Conservation (phyloP, 176 grass and related monocot species). For the Aegilops umbellulata region DNA sequence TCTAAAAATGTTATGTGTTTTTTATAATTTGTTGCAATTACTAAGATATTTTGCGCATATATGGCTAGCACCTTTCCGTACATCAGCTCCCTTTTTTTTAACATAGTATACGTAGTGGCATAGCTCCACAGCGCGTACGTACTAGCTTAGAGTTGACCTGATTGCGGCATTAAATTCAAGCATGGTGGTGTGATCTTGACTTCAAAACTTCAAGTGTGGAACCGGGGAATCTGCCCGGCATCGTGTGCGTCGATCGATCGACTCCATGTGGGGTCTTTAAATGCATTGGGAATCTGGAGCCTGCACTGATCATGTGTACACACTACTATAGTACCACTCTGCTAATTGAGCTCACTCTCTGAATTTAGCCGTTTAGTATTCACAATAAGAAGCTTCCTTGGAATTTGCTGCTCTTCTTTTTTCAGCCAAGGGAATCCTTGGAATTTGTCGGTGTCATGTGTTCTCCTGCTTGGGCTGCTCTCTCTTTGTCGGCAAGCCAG, state of each 20-base stretch:
- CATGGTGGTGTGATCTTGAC: slow-evolving; percentile 21
- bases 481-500: neutral
- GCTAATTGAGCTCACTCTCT: neutral
- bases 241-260: slow-evolving; percentile 45
- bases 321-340: neutral
- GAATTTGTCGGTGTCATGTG: slow-evolving; percentile 40
- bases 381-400: slow-evolving; percentile 34
- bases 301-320: neutral
- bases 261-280: slow-evolving; percentile 48
- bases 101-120: too few species aligned
- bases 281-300: slow-evolving; percentile 31
- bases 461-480: neutral
- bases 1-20: too few species aligned
- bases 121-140: neutral
- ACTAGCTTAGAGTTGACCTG: slow-evolving; percentile 36
- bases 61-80: too few species aligned
- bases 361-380: neutral
- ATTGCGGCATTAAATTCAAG: slow-evolving; percentile 44
- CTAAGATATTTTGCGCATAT: too few species aligned
- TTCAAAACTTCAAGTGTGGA: neutral
- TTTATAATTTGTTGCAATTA: too few species aligned
- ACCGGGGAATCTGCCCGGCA: slow-evolving; percentile 37
- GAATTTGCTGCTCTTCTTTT: slow-evolving; percentile 29
- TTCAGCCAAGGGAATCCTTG: neutral
- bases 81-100: too few species aligned